Evolutionary conservation across 2,329 filamentous ascomycete genomes (phyloP).

Genomic region (Cladophialophora psammophila): DNA sequence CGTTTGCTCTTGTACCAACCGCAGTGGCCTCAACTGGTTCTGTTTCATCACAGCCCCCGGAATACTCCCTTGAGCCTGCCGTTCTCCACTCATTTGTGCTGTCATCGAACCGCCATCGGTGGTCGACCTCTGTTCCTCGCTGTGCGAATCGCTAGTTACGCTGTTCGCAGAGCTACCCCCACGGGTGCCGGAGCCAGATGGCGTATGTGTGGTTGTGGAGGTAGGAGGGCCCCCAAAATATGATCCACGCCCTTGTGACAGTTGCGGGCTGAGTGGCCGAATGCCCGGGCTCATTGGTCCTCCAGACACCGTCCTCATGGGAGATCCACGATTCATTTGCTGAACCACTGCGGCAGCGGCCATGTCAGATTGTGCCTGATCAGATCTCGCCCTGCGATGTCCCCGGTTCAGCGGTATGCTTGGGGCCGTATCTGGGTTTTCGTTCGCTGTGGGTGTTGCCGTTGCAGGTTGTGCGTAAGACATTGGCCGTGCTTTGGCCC

Average conservation of each 20-base stretch:
- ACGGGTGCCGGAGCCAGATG: constrained; percentile 48
- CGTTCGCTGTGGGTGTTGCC: constrained; percentile 49
- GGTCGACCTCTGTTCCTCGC: constrained; percentile 52
- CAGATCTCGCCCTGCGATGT: constrained; percentile 60
- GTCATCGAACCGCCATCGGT: constrained; percentile 58
- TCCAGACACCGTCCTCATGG: constrained; percentile 49
- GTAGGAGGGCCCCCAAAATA: constrained; percentile 61
- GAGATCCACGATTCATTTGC: constrained; percentile 83
- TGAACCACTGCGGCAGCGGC: constrained; percentile 76
- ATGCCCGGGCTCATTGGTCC: constrained; percentile 62
- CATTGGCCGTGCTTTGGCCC: constrained; percentile 43
- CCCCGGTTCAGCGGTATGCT: constrained; percentile 55
- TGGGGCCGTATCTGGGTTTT: constrained; percentile 57
- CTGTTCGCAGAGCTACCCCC: constrained; percentile 73
- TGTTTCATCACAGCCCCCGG: constrained; percentile 68
- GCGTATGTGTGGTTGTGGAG: constrained; percentile 46
- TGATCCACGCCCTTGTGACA: constrained; percentile 53
- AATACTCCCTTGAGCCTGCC: constrained; percentile 69
- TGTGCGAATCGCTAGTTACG: constrained; percentile 55
- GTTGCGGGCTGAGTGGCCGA: constrained; percentile 63
- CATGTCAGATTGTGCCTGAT: constrained; percentile 48
- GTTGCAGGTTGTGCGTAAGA: constrained; percentile 52
- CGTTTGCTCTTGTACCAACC: constrained; percentile 82
- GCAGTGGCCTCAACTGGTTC: constrained; percentile 82
- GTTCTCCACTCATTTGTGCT: constrained; percentile 40